Evolutionary conservation across 1,284 basidiomycete species (phyloP), one percentile per base, ranked within the genome.

Genomic region (Ustilago shanxiensis): DNA sequence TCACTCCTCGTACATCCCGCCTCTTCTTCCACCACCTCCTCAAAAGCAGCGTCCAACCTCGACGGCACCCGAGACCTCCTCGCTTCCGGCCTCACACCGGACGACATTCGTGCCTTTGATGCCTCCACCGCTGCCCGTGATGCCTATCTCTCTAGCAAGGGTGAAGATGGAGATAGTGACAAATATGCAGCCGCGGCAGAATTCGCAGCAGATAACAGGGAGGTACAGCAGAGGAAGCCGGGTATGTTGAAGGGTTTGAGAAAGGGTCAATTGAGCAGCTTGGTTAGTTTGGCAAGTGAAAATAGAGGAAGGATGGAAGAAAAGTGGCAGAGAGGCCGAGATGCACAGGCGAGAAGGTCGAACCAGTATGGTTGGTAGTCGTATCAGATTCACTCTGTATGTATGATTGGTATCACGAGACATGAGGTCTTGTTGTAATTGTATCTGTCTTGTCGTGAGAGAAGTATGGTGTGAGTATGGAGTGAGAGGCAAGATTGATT

Each of bases 251-350:
- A 69, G 66, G 62, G 84, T 50, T 29, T 72, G 67, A 58, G 64
- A 44, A 56, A 79, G 60, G 84, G 84, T 20, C 84, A 85, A 66
- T 75, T 85, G 37, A 77, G 72, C 24, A 75, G 75, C 28, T 64
- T 85, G 18, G 51, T 85, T 16, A 79, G 67, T 31, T 64, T 79
- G 68, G 84, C 84, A 7, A 61, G 62, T 7, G 82, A 85, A 60
- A 79, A 77, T 10, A 56, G 79, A 18, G 62, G 66, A 9, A 56
- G 68, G 65, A 49, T 84, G 24, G 82, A 85, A 60, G 60, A 85
- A 56, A 76, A 67, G 52, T 85, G 83, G 81, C 59, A 72, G 54
- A 47, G 60, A 18, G 60, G 66, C 8, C 54, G 70, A 31, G 70
- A 77, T 3, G 66, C 55, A 1, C 49, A 61, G 29, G 66, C 66